Base-by-base conservation (phyloP, 495 filamentous ascomycete genomes). In the Hyphodiscus hymeniophilus region DNA sequence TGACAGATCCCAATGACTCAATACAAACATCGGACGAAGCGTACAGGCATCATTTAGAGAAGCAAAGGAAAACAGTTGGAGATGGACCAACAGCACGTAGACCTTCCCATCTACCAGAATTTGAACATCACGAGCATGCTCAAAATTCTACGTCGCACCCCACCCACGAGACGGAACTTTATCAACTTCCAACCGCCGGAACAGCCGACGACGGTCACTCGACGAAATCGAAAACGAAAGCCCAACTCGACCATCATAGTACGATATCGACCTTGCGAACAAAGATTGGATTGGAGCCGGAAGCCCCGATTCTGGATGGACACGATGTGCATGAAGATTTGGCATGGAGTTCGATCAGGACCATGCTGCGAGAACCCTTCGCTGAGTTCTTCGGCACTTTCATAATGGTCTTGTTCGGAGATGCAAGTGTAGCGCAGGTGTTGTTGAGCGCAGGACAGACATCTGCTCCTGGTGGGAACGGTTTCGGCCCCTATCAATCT, bases 321-420 rank as follows among this genome's bases (percentile, higher is more conserved):
- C 55, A 57, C 45, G 45, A 50, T 8, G 35, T 39, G 5, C 50
- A 53, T 35, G n/a, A 47, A 12, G 13, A 54, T 23, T 31, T 53
- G n/a, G 79, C 77, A 73, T 71, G 61, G 45, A 60, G 60, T 24
- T 40, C 43, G 0, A 61, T 79, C 22, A 61, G 76, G 21, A 58
- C 60, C 2, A 54, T 66, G 12, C 54, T 73, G n/a, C 65, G 71
- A 36, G 76, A 80, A 46, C 76, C 75, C 0, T 74, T 81, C 46
- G 73, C 77, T 0, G 80, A 84, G 42, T 81, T 83, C 63, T 74
- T 78, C 45, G 80, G 80, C 1, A 79, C 72, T 0, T 73, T 81
- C 66, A 74, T 81, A 12, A 46, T 82, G 55, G 64, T 84, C 34
- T 58, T 83, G 16, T 84, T 83, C 59, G 80, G 80, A 16, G 66